Base-by-base conservation (phyloP, 306 rosid species). In the Boehmeria nivea region DNA sequence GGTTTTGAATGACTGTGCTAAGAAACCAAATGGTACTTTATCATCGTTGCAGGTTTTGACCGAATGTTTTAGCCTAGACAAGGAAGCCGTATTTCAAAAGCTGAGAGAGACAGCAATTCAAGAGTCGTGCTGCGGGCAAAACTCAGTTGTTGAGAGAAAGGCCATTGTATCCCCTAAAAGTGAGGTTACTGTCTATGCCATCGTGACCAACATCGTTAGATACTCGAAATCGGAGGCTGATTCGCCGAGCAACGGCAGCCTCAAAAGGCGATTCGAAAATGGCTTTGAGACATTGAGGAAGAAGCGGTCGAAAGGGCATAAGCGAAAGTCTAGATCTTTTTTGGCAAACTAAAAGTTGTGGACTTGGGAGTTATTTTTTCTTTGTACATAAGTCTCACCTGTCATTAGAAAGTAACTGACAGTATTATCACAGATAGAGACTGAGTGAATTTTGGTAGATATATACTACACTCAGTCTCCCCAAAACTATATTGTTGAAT, bases 391-490 rank as follows among this genome's bases (percentile, higher is more conserved):
- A 73, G 73, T 66, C 49, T 45, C 13, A 37, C 37, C 31, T 23
- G 53, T 10, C 33, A 34, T 63, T 76, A 67, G 71, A 64, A 20
- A 68, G 64, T 20, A 72, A 63, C n/a, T n/a, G n/a, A n/a, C n/a
- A 58, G 36, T 36, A 58, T 40, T 49, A 21, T 60, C 14, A 40
- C 46, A 43, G 59, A 43, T 54, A 56, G 74, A 67, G 81, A 75
- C 89, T 76, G 89, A 52, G 95, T 90, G 98, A 78, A 78, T 91
- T 91, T 91, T 91, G 95, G 69, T 87, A 87, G 95, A 68, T 40
- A 14, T 33, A 33, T 76, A 40, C 52, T 75, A 34, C 94, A 76
- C 88, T 76, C 88, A 21, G 83, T 74, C 48, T 67, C 64, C 57
- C 51, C 43, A 59, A 25, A 60, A 4, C 45, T 40, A 28, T 53